Conservation (phyloP, 441 rosid genomes). For the Croton laevigatus region DNA sequence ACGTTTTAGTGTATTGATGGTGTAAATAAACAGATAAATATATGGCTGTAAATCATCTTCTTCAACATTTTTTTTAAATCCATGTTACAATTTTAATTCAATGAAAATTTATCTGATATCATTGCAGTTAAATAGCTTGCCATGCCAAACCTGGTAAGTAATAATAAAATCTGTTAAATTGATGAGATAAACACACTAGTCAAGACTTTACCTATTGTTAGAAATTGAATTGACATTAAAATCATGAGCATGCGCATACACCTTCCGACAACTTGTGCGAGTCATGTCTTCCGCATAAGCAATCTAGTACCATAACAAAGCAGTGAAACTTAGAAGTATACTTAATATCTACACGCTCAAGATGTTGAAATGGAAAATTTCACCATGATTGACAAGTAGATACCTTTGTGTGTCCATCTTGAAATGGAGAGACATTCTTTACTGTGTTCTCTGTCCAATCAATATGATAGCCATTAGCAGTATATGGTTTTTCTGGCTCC, state of each 20-base stretch:
- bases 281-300: slow-evolving; percentile 39
- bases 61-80: too few species aligned
- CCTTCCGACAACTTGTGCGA: slow-evolving; percentile 58
- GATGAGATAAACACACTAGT: slow-evolving; percentile 8
- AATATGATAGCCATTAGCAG: slow-evolving; percentile 36
- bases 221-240: slow-evolving; percentile 91
- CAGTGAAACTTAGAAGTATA: slow-evolving; percentile 18
- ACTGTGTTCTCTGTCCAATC: slow-evolving; percentile 35
- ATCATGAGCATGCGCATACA: slow-evolving; percentile 70
- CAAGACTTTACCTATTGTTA: slow-evolving; percentile 68
- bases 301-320: slow-evolving; percentile 41
- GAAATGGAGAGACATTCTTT: slow-evolving; percentile 24
- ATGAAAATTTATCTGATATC: too few species aligned
- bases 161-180: not conserved
- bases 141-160: too few species aligned
- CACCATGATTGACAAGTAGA: slow-evolving; percentile 10
- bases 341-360: slow-evolving; percentile 3
- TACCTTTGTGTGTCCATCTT: slow-evolving; percentile 42
- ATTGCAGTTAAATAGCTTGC: too few species aligned
- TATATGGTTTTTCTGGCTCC: slow-evolving; percentile 27
- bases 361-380: not conserved
- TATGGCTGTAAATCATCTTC: too few species aligned
- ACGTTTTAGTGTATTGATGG: too few species aligned
- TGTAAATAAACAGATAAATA: too few species aligned
- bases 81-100: too few species aligned